phyloP scores from a whole-genome alignment of 495 filamentous ascomycete genomes.

The Podospora appendiculata region DNA sequence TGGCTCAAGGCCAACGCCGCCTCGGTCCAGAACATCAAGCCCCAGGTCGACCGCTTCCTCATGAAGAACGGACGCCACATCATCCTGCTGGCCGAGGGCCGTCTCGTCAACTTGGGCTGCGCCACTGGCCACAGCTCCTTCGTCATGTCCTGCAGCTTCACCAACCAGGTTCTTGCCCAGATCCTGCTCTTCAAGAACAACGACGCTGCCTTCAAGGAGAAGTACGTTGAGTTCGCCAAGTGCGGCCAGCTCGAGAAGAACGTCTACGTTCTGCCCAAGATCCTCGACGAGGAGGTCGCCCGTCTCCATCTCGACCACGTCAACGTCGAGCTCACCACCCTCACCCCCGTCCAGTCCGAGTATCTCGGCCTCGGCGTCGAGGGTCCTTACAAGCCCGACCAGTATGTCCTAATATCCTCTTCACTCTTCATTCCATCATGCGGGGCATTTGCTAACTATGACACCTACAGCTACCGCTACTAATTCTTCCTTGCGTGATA shows the following conservation, averaged over 20 bases:
- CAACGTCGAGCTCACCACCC: constrained; percentile 84
- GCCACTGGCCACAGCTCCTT: constrained; percentile 99
- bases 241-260: constrained; percentile 76
- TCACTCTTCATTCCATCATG: too few species aligned
- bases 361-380: constrained; percentile 78
- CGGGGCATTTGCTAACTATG: constrained; percentile 20
- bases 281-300: constrained; percentile 96
- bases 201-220: constrained; percentile 78
- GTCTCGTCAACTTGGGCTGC: constrained; percentile 98
- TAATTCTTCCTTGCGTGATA: constrained; percentile 24
- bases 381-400: constrained; percentile 94
- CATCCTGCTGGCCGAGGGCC: constrained; percentile 96
- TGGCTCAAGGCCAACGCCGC: constrained; percentile 95
- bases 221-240: constrained; percentile 95
- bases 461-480: constrained; percentile 46
- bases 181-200: constrained; percentile 95
- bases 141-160: constrained; percentile 99
- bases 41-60: constrained; percentile 95
- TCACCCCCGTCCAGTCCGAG: constrained; percentile 81
- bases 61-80: constrained; percentile 94
- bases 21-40: constrained; percentile 97
- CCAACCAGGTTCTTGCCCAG: constrained; percentile 99
- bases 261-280: constrained; percentile 98
- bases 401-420: constrained; percentile 30
- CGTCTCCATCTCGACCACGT: constrained; percentile 87